Evolutionary conservation across 352 stramenopile genomes (phyloP).

Genomic region (Thalassiosira mediterranea): DNA sequence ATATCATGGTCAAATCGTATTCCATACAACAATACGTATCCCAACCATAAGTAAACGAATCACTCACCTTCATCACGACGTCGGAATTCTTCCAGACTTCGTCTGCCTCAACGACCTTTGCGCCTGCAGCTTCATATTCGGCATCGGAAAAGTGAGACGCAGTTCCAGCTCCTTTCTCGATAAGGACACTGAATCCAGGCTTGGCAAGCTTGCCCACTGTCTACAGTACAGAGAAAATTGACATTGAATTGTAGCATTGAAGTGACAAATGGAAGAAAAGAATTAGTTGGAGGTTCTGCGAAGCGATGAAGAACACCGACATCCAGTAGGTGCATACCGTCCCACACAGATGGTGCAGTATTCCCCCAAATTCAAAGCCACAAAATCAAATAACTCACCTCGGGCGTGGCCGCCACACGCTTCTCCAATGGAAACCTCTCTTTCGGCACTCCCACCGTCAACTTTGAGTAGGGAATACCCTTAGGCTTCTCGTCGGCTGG

Average conservation of each 20-base stretch:
- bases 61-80: slow-evolving; percentile 88
- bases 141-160: slow-evolving; percentile 85
- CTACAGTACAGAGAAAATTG: slow-evolving; percentile 4
- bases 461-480: slow-evolving; percentile 77
- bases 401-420: slow-evolving; percentile 86
- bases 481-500: slow-evolving; percentile 41
- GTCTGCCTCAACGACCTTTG: slow-evolving; percentile 82
- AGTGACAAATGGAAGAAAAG: not conserved
- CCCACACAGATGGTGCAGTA: no score
- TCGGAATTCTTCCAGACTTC: slow-evolving; percentile 81
- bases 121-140: slow-evolving; percentile 87
- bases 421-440: slow-evolving; percentile 87
- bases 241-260: slow-evolving; percentile 16
- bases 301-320: no score
- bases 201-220: slow-evolving; percentile 73
- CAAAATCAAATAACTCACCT: slow-evolving; percentile 71
- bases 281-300: slow-evolving; percentile 5
- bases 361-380: no score
- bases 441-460: slow-evolving; percentile 88
- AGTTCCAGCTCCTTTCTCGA: slow-evolving; percentile 86
- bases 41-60: no score
- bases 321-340: not conserved
- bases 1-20: not conserved
- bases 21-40: slow-evolving; percentile 24
- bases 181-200: slow-evolving; percentile 78